Percentiles rank a stretch among this genome's conserved stretches.
Conservation (phyloP, 23 red algal species). For the Agarophyton chilense region DNA sequence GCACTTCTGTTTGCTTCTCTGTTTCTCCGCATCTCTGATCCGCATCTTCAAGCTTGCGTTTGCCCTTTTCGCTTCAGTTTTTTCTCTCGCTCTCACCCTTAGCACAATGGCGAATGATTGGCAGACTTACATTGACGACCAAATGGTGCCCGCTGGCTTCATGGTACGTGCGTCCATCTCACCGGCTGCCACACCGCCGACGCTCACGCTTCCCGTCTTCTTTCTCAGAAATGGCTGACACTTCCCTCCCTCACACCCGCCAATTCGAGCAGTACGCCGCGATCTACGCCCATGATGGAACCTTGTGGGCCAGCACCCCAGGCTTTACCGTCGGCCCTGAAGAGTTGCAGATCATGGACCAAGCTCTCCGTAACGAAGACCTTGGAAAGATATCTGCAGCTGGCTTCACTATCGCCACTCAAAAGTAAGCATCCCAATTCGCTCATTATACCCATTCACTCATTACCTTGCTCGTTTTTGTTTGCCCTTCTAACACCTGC, state of each 20-base stretch:
- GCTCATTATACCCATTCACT: neutral
- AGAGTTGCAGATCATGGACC: neutral
- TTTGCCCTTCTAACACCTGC: neutral
- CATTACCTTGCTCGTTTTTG: neutral
- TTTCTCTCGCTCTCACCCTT: neutral
- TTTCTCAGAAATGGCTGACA: neutral
- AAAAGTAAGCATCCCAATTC: slow-evolving; percentile 1
- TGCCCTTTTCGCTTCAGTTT: neutral
- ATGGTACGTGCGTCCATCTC: slow-evolving; percentile 59
- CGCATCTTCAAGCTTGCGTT: neutral
- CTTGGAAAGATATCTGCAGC: slow-evolving; percentile 6
- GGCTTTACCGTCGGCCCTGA: neutral
- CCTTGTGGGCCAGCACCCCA: slow-evolving; percentile 60
- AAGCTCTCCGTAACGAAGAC: neutral
- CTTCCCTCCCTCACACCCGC: neutral
- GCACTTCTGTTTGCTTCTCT: too few species aligned
- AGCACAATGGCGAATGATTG: slow-evolving; percentile 46
- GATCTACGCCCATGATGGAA: slow-evolving; percentile 83
- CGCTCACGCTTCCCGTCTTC: neutral
- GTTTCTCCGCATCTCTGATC: too few species aligned
- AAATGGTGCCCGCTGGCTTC: slow-evolving; percentile 84
- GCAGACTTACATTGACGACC: slow-evolving; percentile 87
- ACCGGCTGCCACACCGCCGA: neutral
- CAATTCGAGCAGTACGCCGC: slow-evolving; percentile 54
- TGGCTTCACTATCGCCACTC: slow-evolving; percentile 28